phyloP scores from a whole-genome alignment of 768 basidiomycete species.

The Lactarius evosmus region DNA sequence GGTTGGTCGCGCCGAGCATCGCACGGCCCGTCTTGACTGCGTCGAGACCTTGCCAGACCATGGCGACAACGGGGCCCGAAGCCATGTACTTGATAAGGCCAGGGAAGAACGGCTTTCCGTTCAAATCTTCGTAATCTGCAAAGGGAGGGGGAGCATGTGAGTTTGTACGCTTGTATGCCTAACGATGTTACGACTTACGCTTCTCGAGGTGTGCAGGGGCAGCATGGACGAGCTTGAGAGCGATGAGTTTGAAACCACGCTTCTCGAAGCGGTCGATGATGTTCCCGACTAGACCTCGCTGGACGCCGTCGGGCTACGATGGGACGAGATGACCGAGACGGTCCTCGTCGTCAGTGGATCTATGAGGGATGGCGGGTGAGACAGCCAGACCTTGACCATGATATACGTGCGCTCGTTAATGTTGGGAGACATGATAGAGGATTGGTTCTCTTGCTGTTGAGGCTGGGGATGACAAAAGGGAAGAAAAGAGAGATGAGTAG shows the following conservation, averaged over 20 bases:
- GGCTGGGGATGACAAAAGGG: slow-evolving; percentile 31
- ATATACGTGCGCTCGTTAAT: slow-evolving; percentile 91
- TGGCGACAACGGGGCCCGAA: slow-evolving; percentile 90
- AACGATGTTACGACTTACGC: slow-evolving; percentile 44
- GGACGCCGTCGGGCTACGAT: slow-evolving; percentile 94
- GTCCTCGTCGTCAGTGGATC: slow-evolving; percentile 12
- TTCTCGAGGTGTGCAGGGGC: slow-evolving; percentile 84
- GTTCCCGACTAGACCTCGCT: slow-evolving; percentile 91
- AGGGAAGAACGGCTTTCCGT: slow-evolving; percentile 93
- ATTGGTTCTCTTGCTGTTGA: slow-evolving; percentile 23
- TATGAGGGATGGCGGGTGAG: background rate
- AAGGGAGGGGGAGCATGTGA: background rate
- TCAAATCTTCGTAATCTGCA: slow-evolving; percentile 94
- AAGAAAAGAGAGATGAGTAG: slow-evolving; percentile 32
- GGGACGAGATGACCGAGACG: slow-evolving; percentile 11
- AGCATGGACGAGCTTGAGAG: slow-evolving; percentile 86
- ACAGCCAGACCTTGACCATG: slow-evolving; percentile 88
- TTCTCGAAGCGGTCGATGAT: slow-evolving; percentile 96
- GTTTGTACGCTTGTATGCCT: background rate
- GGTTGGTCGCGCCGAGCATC: slow-evolving; percentile 98
- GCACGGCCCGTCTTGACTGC: slow-evolving; percentile 92
- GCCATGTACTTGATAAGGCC: slow-evolving; percentile 96
- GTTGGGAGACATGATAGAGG: slow-evolving; percentile 50
- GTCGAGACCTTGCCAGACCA: slow-evolving; percentile 94
- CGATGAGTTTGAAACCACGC: slow-evolving; percentile 96